Evolutionary conservation across 805 yeast genomes (phyloP).

Genomic region (Blastobotrys chiropterorum): DNA sequence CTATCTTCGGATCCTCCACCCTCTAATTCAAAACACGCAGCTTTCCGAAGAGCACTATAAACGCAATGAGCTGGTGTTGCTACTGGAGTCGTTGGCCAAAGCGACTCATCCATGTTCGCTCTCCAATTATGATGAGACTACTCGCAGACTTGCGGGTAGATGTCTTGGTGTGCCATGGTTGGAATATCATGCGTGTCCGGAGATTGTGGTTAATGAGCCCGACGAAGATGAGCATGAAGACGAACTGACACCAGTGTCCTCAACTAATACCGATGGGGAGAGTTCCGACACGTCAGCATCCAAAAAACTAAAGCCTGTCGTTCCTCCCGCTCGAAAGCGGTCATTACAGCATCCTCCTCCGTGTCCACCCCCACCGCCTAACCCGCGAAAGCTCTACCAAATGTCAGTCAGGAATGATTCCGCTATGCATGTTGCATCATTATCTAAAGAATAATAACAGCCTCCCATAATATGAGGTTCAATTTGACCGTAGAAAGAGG

Average conservation of each 20-base stretch:
- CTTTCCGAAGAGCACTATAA: slow-evolving; percentile 54
- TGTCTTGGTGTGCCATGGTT: slow-evolving; percentile 24
- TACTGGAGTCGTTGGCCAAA: slow-evolving; percentile 42
- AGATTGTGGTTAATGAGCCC: too few relatives aligned
- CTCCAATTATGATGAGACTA: slow-evolving; percentile 15
- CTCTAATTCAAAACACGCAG: slow-evolving; percentile 62
- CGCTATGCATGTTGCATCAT: slow-evolving; percentile 1
- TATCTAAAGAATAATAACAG: too few relatives aligned
- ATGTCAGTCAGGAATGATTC: slow-evolving; percentile 10
- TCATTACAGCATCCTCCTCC: not conserved
- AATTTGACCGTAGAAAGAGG: too few relatives aligned
- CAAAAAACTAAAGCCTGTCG: not conserved
- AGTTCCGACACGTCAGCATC: not conserved
- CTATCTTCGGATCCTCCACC: slow-evolving; percentile 67
- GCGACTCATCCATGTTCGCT: too few relatives aligned
- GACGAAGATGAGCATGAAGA: too few relatives aligned
- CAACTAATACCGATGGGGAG: not conserved
- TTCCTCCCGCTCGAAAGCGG: slow-evolving; percentile 1
- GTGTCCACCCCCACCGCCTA: slow-evolving; percentile 8
- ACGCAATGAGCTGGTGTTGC: slow-evolving; percentile 43
- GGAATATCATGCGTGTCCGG: slow-evolving; percentile 13
- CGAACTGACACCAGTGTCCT: not conserved
- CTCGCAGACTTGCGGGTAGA: slow-evolving; percentile 23
- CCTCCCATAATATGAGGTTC: too few relatives aligned
- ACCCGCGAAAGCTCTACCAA: slow-evolving; percentile 9